Evolutionary conservation across 306 rosid genomes (phyloP).

Genomic region (Dalbergia cultrata): DNA sequence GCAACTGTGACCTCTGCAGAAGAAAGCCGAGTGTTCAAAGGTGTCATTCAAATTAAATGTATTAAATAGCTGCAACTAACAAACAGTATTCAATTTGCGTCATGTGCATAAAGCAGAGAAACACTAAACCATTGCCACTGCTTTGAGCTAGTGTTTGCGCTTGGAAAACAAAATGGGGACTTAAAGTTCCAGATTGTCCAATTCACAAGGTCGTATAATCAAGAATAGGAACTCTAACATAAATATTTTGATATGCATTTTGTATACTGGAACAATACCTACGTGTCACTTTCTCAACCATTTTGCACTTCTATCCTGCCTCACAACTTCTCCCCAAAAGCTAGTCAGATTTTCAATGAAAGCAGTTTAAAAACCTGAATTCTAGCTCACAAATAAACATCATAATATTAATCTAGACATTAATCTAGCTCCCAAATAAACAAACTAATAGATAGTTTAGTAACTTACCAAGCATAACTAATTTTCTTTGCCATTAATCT

Average conservation of each 20-base stretch:
- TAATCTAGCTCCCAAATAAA: background rate
- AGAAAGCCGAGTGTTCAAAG: background rate
- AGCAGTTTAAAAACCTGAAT: background rate
- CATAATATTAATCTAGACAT: too few species aligned
- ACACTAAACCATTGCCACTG: background rate
- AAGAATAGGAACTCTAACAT: background rate
- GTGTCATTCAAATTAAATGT: background rate
- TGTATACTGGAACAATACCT: slow-evolving; percentile 7
- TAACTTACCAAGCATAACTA: slow-evolving; percentile 5
- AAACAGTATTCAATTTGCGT: background rate
- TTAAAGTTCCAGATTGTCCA: background rate
- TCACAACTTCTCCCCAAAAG: background rate
- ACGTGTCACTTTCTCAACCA: background rate
- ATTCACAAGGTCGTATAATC: background rate
- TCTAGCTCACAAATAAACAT: background rate
- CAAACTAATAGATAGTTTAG: background rate
- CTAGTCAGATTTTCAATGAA: background rate
- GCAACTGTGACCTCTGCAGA: background rate
- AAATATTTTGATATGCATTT: background rate
- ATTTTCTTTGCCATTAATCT: slow-evolving; percentile 8
- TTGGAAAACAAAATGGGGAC: background rate
- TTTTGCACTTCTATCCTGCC: slow-evolving; percentile 15
- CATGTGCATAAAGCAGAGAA: background rate
- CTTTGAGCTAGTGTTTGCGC: background rate
- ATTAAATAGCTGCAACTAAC: slow-evolving; percentile 10